phyloP scores from a whole-genome alignment of 2,329 filamentous ascomycete genomes.

The Ophiostoma himal-ulmi region DNA sequence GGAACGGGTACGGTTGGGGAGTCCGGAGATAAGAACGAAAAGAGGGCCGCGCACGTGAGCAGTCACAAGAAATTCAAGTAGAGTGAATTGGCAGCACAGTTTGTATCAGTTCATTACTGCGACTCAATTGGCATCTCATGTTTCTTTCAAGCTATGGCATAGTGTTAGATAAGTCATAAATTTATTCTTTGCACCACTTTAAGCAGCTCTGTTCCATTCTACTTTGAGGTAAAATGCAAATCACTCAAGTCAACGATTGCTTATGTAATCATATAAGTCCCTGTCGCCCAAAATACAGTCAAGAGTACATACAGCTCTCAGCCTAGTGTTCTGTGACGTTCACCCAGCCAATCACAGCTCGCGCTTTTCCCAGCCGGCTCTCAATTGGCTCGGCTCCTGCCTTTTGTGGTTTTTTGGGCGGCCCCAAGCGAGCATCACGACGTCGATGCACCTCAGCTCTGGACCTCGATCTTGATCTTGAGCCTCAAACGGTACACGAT shows the following conservation, averaged over 20 bases:
- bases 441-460: not conserved
- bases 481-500: not conserved
- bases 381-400: conserved; percentile 20
- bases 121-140: too few relatives aligned
- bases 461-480: not conserved
- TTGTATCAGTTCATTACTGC: too few relatives aligned
- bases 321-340: not conserved
- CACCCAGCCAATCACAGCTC: conserved; percentile 21
- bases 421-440: conserved; percentile 18
- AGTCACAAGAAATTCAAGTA: not conserved
- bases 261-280: not conserved
- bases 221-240: too few relatives aligned
- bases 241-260: not conserved
- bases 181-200: too few relatives aligned
- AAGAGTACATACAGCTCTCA: not conserved
- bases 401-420: conserved; percentile 4
- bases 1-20: conserved; percentile 4
- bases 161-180: too few relatives aligned
- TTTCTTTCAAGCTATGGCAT: too few relatives aligned
- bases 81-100: too few relatives aligned
- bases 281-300: not conserved
- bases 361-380: conserved; percentile 19
- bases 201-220: not conserved
- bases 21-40: conserved; percentile 17
- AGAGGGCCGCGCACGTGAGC: not conserved